Base-by-base conservation (phyloP, 805 yeast genomes). In the Candida gorgasii region DNA sequence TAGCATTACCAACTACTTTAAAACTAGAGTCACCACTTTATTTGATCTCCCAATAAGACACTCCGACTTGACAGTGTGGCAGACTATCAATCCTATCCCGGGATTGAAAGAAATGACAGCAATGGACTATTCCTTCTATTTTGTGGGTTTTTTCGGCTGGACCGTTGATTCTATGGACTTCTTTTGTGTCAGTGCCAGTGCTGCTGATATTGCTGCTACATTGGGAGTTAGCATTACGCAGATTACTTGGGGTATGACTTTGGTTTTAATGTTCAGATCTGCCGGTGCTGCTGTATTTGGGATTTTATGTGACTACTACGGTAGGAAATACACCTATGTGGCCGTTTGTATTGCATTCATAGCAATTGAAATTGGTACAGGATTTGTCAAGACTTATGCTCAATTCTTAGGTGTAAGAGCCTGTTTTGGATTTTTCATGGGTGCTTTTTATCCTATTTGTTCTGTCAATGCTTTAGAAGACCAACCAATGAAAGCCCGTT, bases 231-330 rank as follows among this genome's bases (percentile, higher is more conserved):
- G 68, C 1, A 70, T 76, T 18, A 65, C 69, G 17, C 76, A 74
- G 36, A 71, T 84, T 51, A 79, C 88, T 8, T 83, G 87, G 86
- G 89, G 88, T 37, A 75, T 84, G 48, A 81, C 88, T 9, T 66
- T 82, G 47, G 89, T 82, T 35, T 72, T 84, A 20, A 83, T 84
- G 87, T 68, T 84, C 43, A 72, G 90, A 43, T 76, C 86, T 2
- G 80, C 80, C 2, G 90, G 90, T 33, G 89, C 90, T 1, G 60
- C 82, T 12, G 65, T 78, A 24, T 82, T 84, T 55, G 90, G 90
- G 32, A 58, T 74, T 17, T 63, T 78, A 49, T 75, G 81, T 19
- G 90, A 84, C 55, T 67, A 70, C 30, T 76, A 71, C 53, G 87
- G 88, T n/a, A 72, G 89, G 51, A 82, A 80, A 53, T 79, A 81